Base-by-base conservation (phyloP, 768 basidiomycete genomes). In the Phlebiopsis flavidoalba region DNA sequence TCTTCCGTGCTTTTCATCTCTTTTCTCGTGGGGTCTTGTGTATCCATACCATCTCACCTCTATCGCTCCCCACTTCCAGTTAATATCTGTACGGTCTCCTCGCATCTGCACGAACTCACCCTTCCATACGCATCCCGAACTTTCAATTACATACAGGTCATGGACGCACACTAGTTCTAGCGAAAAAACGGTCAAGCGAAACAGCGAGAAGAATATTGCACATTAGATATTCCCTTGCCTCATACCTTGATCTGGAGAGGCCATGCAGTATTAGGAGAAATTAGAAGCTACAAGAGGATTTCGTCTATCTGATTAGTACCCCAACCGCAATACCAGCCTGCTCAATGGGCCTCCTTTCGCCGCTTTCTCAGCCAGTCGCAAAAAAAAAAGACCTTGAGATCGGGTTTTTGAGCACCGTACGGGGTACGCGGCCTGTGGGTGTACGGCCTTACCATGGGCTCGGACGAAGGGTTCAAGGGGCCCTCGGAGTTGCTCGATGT, bases 221-320 rank as follows among this genome's bases (percentile, higher is more conserved):
- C 26, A 31, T n/a, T 31, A 31, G 26, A 31, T 31, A 31, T 31
- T 31, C 26, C 26, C 26, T 31, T 6, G n/a, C 37, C 37, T 4
- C 17, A 8, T 43, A 12, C 40, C 26, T 43, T 17, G 40, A 43
- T 12, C 40, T 12, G 50, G 14, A 26, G 52, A 53, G 14, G 26
- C n/a, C 14, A 11, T 36, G 33, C 5, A 53, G n/a, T 36, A 35
- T 10, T 5, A 53, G 8, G 40, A 53, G 8, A 14, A 7, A 53
- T 5, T 19, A 33, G 5, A 53, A n/a, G 43, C 15, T 60, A 63
- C 51, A 64, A 36, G 17, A 71, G 62, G 5, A 93, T 75, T 66
- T 90, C 87, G 65, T 92, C 90, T 61, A 92, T 68, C 71, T 83
- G 85, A 72, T 92, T n/a, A n/a, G 91, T 64, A 84, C 65, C 21